Percentiles rank a stretch among this genome's conserved stretches.
Evolutionary conservation across 306 rosid species (phyloP).

Genomic region (Benincasa hispida): DNA sequence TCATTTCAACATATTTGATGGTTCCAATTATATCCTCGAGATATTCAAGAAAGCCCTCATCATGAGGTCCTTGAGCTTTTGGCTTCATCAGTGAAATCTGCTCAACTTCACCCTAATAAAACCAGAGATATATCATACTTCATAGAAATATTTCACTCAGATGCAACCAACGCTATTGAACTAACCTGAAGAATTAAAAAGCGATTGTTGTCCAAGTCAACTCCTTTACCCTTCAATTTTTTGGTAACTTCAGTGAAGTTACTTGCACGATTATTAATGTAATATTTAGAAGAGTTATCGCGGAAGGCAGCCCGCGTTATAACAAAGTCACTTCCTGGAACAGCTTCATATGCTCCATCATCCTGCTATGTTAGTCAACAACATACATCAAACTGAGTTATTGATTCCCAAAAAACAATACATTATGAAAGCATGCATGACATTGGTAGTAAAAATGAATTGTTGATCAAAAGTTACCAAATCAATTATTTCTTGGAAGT

Average conservation of each 20-base stretch:
- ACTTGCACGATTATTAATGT: conserved; percentile 65
- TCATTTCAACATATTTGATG: conserved; percentile 74
- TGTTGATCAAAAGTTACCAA: conserved; percentile 28
- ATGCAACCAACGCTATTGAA: background rate
- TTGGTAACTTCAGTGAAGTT: conserved; percentile 92
- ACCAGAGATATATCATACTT: conserved; percentile 10
- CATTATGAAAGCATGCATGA: no score
- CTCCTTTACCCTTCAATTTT: conserved; percentile 91
- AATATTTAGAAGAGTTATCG: conserved; percentile 89
- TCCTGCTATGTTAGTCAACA: conserved; percentile 30
- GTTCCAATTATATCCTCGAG: conserved; percentile 95
- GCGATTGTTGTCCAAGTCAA: conserved; percentile 90
- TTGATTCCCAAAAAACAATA: background rate
- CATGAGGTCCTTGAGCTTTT: conserved; percentile 95
- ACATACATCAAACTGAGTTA: background rate
- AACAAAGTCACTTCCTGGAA: conserved; percentile 75
- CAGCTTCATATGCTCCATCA: conserved; percentile 61
- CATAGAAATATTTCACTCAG: background rate
- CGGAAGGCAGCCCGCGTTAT: conserved; percentile 81
- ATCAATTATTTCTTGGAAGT: conserved; percentile 85
- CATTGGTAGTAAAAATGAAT: background rate
- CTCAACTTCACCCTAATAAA: conserved; percentile 84
- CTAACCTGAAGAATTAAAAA: conserved; percentile 91
- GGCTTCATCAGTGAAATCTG: conserved; percentile 98
- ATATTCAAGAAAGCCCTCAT: conserved; percentile 96